Evolutionary conservation across 768 basidiomycete genomes (phyloP), one percentile per base, ranked within the genome.

Genomic region (Rhodotorula toruloides): DNA sequence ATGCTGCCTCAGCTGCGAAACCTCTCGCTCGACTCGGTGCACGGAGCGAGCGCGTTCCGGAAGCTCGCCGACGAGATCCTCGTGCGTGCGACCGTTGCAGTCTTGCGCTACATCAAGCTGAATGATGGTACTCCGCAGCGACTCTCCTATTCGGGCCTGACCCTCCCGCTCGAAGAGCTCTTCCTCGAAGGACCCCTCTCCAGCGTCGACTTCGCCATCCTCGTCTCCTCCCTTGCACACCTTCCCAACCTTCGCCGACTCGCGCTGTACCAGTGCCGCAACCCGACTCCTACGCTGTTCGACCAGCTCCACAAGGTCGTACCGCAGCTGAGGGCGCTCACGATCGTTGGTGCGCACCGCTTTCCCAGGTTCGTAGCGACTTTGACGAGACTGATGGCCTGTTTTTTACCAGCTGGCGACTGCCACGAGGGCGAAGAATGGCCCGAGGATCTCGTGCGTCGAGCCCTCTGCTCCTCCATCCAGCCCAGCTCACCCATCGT

Each of bases 21-120:
- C 11, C 68, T 70, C 32, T 65, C 63, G 31, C 60, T 70, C 60
- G 68, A 70, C 53, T 52, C 68, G 12, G 68, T 70, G 10, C 49
- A 25, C 14, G 63, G 59, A 19, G 59, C 68, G 4, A 13, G 39
- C 5, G 32, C 39, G 3, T 65, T 70, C 57, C 37, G 48, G 2
- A 7, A n/a, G 2, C 31, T 70, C 22, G 60, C 50, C 4, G 47
- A 70, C 22, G 60, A 61, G 39, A 54, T 70, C n/a, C 11, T 57
- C 21, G 63, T 64, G 29, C 48, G 63, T 58, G 4, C 27, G n/a
- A 1, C 8, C 14, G 4, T 34, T 25, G 2, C 29, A 8, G 6
- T 32, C 22, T 13, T 21, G 7, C 29, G 27, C 36, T 14, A 13
- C 6, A 12, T 39, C 29, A 1, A 4, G 4, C 22, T 37, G 32